phyloP scores from a whole-genome alignment of 164 flowering plant genomes.

The Nelumbo lutea region DNA sequence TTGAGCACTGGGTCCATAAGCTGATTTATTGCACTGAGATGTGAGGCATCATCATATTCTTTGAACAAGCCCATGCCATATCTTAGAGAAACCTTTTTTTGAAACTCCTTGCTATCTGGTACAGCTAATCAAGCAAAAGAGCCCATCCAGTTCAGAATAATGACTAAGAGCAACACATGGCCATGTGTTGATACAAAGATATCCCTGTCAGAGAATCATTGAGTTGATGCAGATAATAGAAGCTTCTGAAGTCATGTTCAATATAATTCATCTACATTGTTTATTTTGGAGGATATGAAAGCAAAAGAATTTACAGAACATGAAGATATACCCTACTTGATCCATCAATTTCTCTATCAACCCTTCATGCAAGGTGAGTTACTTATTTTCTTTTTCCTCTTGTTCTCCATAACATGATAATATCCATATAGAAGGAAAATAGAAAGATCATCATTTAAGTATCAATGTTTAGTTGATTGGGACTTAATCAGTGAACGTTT shows the following conservation, averaged over 20 bases:
- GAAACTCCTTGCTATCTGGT: slow-evolving; percentile 9
- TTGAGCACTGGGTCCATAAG: not conserved
- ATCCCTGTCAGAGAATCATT: slow-evolving; percentile 1
- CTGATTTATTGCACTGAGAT: not conserved
- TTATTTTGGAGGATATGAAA: slow-evolving; percentile 18
- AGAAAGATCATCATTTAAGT: no score
- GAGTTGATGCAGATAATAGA: slow-evolving; percentile 5
- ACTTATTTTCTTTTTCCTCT: slow-evolving; percentile 3
- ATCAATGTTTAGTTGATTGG: no score
- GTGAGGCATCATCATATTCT: not conserved
- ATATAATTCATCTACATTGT: slow-evolving; percentile 4
- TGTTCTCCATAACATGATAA: no score
- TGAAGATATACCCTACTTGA: slow-evolving; percentile 16
- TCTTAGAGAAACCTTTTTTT: not conserved
- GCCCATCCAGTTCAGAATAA: slow-evolving; percentile 23
- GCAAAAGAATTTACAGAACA: slow-evolving; percentile 19
- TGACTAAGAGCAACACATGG: slow-evolving; percentile 10
- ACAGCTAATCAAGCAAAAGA: slow-evolving; percentile 50
- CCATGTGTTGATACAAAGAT: slow-evolving; percentile 6
- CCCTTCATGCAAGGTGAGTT: slow-evolving; percentile 21
- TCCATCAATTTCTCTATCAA: slow-evolving; percentile 10
- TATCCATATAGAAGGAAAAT: no score
- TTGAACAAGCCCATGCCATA: not conserved
- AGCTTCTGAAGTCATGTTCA: slow-evolving; percentile 15
- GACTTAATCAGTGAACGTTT: no score